A percentile compares a stretch with the other conserved stretches of the same genome.
Conservation (phyloP, 139 green algal species). For the Chlorella sp. region DNA sequence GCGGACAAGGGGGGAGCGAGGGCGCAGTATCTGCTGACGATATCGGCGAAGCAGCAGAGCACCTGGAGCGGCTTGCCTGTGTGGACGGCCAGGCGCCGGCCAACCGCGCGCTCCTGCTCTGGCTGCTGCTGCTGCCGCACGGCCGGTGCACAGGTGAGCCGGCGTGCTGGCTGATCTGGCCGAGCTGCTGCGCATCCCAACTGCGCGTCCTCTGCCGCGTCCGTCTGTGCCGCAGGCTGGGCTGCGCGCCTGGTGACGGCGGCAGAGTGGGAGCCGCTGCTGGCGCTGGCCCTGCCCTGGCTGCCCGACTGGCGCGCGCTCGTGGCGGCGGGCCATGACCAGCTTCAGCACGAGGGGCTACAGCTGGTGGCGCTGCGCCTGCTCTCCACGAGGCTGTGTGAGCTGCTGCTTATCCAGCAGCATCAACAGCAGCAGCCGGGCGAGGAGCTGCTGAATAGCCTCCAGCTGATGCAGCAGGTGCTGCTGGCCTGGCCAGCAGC, state of each 20-base stretch:
- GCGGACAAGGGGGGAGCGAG: background rate
- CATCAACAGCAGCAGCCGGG: background rate
- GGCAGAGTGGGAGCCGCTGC: slow-evolving; percentile 6
- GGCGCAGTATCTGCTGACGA: background rate
- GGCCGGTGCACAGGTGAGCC: background rate
- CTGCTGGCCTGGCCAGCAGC: slow-evolving; percentile 8
- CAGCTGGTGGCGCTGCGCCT: background rate
- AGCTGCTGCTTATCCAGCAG: background rate
- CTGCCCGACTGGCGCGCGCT: background rate
- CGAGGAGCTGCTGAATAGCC: background rate
- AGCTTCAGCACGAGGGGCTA: background rate
- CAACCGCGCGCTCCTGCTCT: slow-evolving; percentile 19
- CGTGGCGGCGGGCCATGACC: background rate
- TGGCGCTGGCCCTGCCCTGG: background rate
- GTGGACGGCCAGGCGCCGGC: background rate
- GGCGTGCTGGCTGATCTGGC: background rate
- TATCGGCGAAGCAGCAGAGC: background rate
- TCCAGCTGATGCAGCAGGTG: slow-evolving; percentile 13
- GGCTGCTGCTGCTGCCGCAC: slow-evolving; percentile 9
- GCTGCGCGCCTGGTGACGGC: background rate
- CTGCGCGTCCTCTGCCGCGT: no score
- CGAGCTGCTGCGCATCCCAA: background rate
- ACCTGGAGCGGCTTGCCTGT: background rate
- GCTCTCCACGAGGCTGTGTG: background rate
- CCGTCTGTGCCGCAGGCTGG: background rate